These are phyloP conservation scores for Citrus unshiu DNA, from an alignment of 345 rosid species.

Conservation along the genomic window DNA sequence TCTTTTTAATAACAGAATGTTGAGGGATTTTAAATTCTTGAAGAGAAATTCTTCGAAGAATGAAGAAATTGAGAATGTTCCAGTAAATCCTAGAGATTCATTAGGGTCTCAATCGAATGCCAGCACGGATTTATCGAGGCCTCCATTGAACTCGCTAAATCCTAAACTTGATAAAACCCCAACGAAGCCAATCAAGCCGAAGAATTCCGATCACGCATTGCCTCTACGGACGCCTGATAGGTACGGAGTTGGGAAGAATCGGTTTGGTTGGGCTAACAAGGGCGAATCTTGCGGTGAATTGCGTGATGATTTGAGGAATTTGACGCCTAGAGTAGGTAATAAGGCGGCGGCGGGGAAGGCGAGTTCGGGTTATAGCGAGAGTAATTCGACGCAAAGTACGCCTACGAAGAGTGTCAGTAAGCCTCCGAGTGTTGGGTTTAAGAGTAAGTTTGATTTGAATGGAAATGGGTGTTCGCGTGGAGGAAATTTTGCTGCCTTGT, in stretches of 20 bases:
- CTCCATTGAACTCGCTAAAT: conserved; percentile 54
- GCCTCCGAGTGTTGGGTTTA: conserved; percentile 61
- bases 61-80: conserved; percentile 78
- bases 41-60: conserved; percentile 53
- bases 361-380: conserved; percentile 43
- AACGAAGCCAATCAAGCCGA: conserved; percentile 48
- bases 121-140: conserved; percentile 48
- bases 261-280: conserved; percentile 75
- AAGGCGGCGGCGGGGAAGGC: conserved; percentile 34
- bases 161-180: conserved; percentile 60
- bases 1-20: conserved; percentile 38
- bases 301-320: conserved; percentile 32
- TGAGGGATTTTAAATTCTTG: conserved; percentile 59
- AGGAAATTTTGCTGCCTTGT: conserved; percentile 68
- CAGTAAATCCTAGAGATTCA: conserved; percentile 50
- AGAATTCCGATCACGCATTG: conserved; percentile 41
- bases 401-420: conserved; percentile 89
- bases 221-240: conserved; percentile 78
- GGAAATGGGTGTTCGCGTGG: conserved; percentile 36
- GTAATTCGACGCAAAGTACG: conserved; percentile 76
- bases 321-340: conserved; percentile 57
- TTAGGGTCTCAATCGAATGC: conserved; percentile 36
- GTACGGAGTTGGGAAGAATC: conserved; percentile 38
- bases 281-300: conserved; percentile 29
- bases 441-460: conserved; percentile 52